phyloP scores from a whole-genome alignment of 2,329 filamentous ascomycete genomes.

The Talaromyces pinophilus region DNA sequence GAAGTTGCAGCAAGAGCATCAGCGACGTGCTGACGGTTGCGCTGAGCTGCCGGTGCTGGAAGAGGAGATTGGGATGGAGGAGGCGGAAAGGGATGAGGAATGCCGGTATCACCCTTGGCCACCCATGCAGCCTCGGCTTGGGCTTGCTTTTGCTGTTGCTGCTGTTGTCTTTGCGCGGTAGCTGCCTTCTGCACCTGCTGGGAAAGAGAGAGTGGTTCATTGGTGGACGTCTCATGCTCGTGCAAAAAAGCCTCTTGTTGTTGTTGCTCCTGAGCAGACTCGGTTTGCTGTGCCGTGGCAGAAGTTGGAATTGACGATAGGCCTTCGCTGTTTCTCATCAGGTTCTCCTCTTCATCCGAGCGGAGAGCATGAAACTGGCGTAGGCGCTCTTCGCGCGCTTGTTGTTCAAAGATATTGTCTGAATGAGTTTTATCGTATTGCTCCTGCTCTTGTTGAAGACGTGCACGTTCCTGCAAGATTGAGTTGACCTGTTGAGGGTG shows the following conservation, averaged over 20 bases:
- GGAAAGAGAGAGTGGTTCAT: slow-evolving; percentile 67
- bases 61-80: slow-evolving; percentile 77
- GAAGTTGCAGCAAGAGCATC: slow-evolving; percentile 67
- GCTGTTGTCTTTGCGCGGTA: slow-evolving; percentile 41
- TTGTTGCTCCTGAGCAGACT: slow-evolving; percentile 3
- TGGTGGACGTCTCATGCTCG: slow-evolving; percentile 28
- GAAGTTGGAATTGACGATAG: slow-evolving; percentile 44
- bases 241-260: slow-evolving; percentile 33
- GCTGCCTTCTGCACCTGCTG: slow-evolving; percentile 80
- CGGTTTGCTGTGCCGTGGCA: slow-evolving; percentile 36
- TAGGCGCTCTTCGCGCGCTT: slow-evolving; percentile 66
- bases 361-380: slow-evolving; percentile 80
- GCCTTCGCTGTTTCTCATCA: slow-evolving; percentile 41
- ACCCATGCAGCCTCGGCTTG: slow-evolving; percentile 58
- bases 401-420: slow-evolving; percentile 51
- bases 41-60: slow-evolving; percentile 84
- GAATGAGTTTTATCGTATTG: slow-evolving; percentile 51
- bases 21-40: slow-evolving; percentile 78
- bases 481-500: slow-evolving; percentile 60
- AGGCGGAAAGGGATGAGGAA: slow-evolving; percentile 70
- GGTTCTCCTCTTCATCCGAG: slow-evolving; percentile 64
- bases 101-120: slow-evolving; percentile 61
- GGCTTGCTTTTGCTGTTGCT: slow-evolving; percentile 41
- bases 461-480: slow-evolving; percentile 63
- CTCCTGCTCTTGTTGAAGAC: slow-evolving; percentile 63